Conservation (phyloP, 768 basidiomycete genomes). For the Pleurotus tuber-regium region DNA sequence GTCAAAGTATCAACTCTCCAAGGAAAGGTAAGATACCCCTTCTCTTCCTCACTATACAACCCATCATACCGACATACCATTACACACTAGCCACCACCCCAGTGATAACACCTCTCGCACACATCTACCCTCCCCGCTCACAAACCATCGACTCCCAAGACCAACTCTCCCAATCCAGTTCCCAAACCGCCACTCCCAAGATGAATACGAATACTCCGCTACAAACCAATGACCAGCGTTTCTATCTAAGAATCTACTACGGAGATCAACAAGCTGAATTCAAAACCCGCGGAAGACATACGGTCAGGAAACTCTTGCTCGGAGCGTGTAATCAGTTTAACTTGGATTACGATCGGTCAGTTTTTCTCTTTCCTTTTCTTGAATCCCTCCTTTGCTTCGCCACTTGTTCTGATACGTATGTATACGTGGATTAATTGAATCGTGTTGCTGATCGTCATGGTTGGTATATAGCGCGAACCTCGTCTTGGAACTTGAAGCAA, state of each 20-base stretch:
- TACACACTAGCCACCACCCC: neutral
- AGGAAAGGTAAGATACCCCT: neutral
- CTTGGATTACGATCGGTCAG: conserved; percentile 28
- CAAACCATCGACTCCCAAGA: too few species aligned
- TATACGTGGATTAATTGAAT: too few species aligned
- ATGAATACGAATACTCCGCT: conserved; percentile 2
- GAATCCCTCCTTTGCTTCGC: too few species aligned
- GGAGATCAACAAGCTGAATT: conserved; percentile 29
- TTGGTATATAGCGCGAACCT: neutral
- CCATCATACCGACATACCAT: too few species aligned
- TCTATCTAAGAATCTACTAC: conserved; percentile 26
- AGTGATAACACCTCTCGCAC: neutral
- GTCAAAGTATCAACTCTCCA: neutral
- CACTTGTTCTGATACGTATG: too few species aligned
- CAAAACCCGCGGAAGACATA: conserved; percentile 42
- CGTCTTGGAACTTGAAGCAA: neutral
- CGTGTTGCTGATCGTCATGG: neutral
- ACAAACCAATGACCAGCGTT: conserved; percentile 20
- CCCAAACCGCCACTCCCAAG: neutral
- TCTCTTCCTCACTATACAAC: neutral
- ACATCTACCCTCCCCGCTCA: neutral
- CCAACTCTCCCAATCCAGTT: neutral
- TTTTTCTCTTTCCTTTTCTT: neutral
- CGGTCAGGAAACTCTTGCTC: conserved; percentile 36
- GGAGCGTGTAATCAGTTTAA: conserved; percentile 39